These are phyloP conservation scores for Withania somnifera DNA, from an alignment of 305 asterid species.

Conservation along the genomic window DNA sequence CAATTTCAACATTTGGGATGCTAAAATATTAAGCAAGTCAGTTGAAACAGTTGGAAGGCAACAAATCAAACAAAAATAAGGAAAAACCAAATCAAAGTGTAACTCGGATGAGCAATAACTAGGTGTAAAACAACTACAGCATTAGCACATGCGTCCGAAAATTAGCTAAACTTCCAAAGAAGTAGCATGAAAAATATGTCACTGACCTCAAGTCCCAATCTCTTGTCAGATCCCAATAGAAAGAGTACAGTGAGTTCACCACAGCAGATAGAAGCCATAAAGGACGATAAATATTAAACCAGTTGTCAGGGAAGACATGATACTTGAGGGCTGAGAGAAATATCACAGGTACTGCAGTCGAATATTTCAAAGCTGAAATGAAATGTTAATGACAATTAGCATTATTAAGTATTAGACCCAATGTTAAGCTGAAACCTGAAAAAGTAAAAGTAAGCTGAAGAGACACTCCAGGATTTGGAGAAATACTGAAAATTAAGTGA, in stretches of 20 bases:
- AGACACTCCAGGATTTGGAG: too few species aligned
- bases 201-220: slow-evolving; percentile 96
- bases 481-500: not conserved
- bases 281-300: slow-evolving; percentile 71
- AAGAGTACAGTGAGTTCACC: slow-evolving; percentile 79
- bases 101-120: not conserved
- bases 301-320: slow-evolving; percentile 71
- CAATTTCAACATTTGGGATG: not conserved
- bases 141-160: not conserved
- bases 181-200: not conserved
- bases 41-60: not conserved
- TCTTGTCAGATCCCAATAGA: slow-evolving; percentile 75
- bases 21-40: not conserved
- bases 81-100: not conserved
- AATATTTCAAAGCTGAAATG: slow-evolving; percentile 88
- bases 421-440: not conserved
- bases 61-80: not conserved
- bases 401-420: not conserved
- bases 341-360: slow-evolving; percentile 92
- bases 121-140: slow-evolving; percentile 3
- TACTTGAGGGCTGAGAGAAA: slow-evolving; percentile 92
- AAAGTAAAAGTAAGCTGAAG: not conserved
- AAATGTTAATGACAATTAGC: slow-evolving; percentile 4
- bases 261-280: slow-evolving; percentile 89
- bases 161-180: not conserved